phyloP scores from a whole-genome alignment of 2,329 filamentous ascomycete genomes.

The Diaporthe sp. region DNA sequence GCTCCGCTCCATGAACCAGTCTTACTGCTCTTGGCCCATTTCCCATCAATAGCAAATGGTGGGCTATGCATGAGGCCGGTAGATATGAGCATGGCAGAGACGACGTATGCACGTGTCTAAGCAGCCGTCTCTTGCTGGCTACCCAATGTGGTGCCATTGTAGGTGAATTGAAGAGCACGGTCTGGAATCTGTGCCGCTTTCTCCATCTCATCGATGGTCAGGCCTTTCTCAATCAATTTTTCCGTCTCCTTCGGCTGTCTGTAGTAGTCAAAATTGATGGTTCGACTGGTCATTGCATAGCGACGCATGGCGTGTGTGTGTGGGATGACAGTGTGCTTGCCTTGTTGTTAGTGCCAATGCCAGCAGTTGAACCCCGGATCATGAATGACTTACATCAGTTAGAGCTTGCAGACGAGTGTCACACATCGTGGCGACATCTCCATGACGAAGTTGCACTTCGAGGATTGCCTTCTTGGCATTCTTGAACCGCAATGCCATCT shows the following conservation, averaged over 20 bases:
- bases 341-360: slow-evolving; percentile 43
- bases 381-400: slow-evolving; percentile 62
- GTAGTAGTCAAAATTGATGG: slow-evolving; percentile 36
- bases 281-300: slow-evolving; percentile 36
- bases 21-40: too few relatives aligned
- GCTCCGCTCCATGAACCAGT: background rate
- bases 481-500: slow-evolving; percentile 61
- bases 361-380: background rate
- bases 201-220: slow-evolving; percentile 3
- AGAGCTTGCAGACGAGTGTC: slow-evolving; percentile 66
- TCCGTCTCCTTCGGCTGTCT: background rate
- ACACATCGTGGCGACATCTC: slow-evolving; percentile 74
- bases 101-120: background rate
- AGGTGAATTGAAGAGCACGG: background rate
- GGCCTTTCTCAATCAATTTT: slow-evolving; percentile 7
- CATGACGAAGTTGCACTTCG: slow-evolving; percentile 66
- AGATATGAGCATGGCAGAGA: background rate
- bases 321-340: slow-evolving; percentile 33
- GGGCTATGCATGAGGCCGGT: background rate
- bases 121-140: background rate
- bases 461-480: slow-evolving; percentile 47
- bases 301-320: slow-evolving; percentile 15
- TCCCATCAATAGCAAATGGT: background rate
- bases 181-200: slow-evolving; percentile 15
- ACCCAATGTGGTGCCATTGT: slow-evolving; percentile 13